Base-by-base conservation (phyloP, 495 filamentous ascomycete genomes). In the Penicillium angulare region DNA sequence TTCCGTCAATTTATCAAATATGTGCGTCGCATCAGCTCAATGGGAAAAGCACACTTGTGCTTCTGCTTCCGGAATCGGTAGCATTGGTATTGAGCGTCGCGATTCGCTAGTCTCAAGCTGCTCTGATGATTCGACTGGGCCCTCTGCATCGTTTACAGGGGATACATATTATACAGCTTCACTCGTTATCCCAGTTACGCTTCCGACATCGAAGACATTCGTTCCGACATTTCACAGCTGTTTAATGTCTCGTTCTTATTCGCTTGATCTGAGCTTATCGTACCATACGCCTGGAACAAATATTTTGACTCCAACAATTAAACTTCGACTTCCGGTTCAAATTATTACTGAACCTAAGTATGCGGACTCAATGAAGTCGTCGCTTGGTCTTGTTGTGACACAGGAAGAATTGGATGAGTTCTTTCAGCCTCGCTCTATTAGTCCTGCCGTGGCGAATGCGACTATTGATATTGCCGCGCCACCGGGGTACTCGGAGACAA, bases 171-270 rank as follows among this genome's bases (percentile, higher is more conserved):
- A 95, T 70, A 87, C 80, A 2, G 76, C 90, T 1, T 74, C 72
- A 4, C 60, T 97, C 7, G 63, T 86, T 7, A 81, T 96, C 7
- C 91, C 93, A 0, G 70, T 98, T 64, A 74, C 79, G 0, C 73
- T 95, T 1, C 90, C 93, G 0, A 71, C 67, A 8, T 82, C 80
- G 56, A 88, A 85, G 52, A 74, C 82, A 2, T 90, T 92, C 68
- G 68, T 93, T 22, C 95, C 93, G 0, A 91, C 89, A 15, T 98
- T 97, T 72, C 85, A 93, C 69, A 82, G 84, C 46, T 98, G 93
- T 68, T 80, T 96, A 57, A 74, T 87, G 23, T 87, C 86, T 13
- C 85, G 93, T 50, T 70, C 85, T 20, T 97, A 98, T 71, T 72
- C 77, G 7, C 75, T 97, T 17, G 84, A 87, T 34, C 69, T 97